Evolutionary conservation across 768 basidiomycete species (phyloP).

Genomic region (Auricularia heimuer): DNA sequence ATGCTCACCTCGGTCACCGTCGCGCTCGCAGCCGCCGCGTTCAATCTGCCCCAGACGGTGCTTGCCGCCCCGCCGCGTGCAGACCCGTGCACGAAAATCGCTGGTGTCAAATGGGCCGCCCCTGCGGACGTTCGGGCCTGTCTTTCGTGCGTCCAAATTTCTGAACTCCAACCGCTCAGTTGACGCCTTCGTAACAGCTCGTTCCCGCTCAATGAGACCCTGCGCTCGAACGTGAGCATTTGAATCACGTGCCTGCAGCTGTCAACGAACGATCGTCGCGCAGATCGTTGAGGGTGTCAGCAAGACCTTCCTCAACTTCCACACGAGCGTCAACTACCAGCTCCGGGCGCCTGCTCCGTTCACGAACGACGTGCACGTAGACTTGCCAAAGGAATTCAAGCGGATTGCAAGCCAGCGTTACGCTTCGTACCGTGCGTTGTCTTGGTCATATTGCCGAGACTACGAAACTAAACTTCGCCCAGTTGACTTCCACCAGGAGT

Average conservation of each 20-base stretch:
- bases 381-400: constrained; percentile 40
- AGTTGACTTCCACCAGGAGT: constrained; percentile 7
- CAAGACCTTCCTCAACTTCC: constrained; percentile 44
- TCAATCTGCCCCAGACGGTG: neutral
- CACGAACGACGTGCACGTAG: constrained; percentile 44
- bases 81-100: constrained; percentile 45
- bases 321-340: constrained; percentile 54
- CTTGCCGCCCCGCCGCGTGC: neutral
- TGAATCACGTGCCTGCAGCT: no score
- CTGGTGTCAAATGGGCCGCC: constrained; percentile 45
- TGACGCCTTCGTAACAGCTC: constrained; percentile 15
- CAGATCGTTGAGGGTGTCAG: constrained; percentile 50
- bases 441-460: neutral
- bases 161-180: no score
- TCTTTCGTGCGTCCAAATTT: constrained; percentile 19
- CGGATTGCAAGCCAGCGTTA: constrained; percentile 36
- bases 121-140: constrained; percentile 44
- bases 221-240: constrained; percentile 41
- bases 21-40: neutral
- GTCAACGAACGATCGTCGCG: neutral
- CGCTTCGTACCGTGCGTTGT: constrained; percentile 37
- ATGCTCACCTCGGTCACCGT: neutral
- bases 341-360: constrained; percentile 45
- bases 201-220: constrained; percentile 34
- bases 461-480: neutral